A percentile compares a stretch with the other conserved stretches of the same genome.
Conservation (phyloP, 495 filamentous ascomycete species). For the Platismatia glauca region DNA sequence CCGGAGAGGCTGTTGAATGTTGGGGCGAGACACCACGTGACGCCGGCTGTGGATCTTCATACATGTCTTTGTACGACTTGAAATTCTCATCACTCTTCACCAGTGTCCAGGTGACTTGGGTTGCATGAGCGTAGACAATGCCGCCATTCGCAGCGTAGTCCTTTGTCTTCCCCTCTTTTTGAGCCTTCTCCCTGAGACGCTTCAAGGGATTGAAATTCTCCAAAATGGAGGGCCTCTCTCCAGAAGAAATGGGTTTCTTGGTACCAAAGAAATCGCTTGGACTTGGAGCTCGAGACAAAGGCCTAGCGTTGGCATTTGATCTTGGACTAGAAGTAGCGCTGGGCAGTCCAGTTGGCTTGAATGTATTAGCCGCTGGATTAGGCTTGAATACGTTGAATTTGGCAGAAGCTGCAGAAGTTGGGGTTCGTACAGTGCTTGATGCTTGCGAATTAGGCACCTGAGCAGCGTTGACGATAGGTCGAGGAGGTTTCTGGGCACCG, state of each 20-base stretch:
- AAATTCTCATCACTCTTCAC: constrained; percentile 49
- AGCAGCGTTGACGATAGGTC: constrained; percentile 39
- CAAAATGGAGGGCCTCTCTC: constrained; percentile 52
- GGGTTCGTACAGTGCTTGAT: constrained; percentile 35
- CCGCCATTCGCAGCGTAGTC: constrained; percentile 57
- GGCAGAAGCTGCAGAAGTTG: constrained; percentile 44
- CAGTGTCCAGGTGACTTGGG: constrained; percentile 65
- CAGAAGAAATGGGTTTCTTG: constrained; percentile 49
- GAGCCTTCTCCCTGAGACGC: constrained; percentile 51
- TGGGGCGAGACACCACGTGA: constrained; percentile 55
- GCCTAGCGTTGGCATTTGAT: constrained; percentile 41
- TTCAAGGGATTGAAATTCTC: constrained; percentile 67
- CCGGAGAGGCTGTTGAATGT: constrained; percentile 43
- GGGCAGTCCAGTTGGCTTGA: constrained; percentile 59
- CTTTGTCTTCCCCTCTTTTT: constrained; percentile 38
- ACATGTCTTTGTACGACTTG: constrained; percentile 64
- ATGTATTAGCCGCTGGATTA: constrained; percentile 65
- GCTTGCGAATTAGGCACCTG: constrained; percentile 36
- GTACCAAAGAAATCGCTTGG: constrained; percentile 46
- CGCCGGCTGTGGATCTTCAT: constrained; percentile 52
- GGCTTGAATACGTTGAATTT: constrained; percentile 85
- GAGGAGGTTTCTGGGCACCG: constrained; percentile 41
- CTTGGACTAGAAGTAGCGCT: constrained; percentile 59
- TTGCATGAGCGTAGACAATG: constrained; percentile 67
- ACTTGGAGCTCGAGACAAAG: constrained; percentile 43